Percentiles rank a stretch among this genome's conserved stretches.
Evolutionary conservation across 805 yeast species (phyloP).

Genomic region (Candida hispaniensis): DNA sequence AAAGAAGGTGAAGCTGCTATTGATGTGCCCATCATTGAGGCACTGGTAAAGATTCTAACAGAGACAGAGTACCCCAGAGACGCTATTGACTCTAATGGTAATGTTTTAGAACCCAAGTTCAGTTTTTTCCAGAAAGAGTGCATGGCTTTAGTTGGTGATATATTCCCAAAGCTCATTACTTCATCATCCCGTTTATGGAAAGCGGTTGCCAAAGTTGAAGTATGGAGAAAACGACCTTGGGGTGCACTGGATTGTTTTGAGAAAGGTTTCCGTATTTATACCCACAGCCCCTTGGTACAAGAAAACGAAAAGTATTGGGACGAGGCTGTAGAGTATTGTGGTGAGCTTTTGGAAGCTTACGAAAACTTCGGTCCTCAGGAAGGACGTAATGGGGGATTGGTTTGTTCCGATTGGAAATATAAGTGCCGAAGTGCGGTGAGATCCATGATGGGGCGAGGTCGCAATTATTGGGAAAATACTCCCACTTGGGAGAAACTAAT

Average conservation of each 20-base stretch:
- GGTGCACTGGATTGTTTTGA: conserved; percentile 74
- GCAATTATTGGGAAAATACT: conserved; percentile 64
- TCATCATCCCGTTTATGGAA: conserved; percentile 64
- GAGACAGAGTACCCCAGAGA: conserved; percentile 37
- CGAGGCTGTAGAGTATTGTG: conserved; percentile 67
- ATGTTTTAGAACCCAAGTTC: conserved; percentile 28
- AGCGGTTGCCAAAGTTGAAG: conserved; percentile 69
- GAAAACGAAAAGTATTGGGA: conserved; percentile 57
- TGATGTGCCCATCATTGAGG: conserved; percentile 67
- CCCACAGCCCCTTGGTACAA: conserved; percentile 54
- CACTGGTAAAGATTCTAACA: conserved; percentile 54
- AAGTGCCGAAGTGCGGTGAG: conserved; percentile 66
- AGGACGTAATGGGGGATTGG: conserved; percentile 59
- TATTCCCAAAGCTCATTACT: conserved; percentile 60
- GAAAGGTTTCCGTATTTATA: conserved; percentile 68
- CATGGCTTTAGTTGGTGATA: conserved; percentile 57
- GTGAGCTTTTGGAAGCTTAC: conserved; percentile 74
- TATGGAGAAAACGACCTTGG: conserved; percentile 87
- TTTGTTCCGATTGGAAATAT: conserved; percentile 86
- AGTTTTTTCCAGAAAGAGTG: conserved; percentile 59
- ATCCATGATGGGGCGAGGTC: conserved; percentile 69
- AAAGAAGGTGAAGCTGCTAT: conserved; percentile 51
- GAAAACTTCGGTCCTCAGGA: conserved; percentile 69
- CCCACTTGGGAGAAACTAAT: conserved; percentile 62
- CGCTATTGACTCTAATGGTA: conserved; percentile 26